Evolutionary conservation across 2,329 filamentous ascomycete species (phyloP).

Genomic region (Cercospora citrullina): DNA sequence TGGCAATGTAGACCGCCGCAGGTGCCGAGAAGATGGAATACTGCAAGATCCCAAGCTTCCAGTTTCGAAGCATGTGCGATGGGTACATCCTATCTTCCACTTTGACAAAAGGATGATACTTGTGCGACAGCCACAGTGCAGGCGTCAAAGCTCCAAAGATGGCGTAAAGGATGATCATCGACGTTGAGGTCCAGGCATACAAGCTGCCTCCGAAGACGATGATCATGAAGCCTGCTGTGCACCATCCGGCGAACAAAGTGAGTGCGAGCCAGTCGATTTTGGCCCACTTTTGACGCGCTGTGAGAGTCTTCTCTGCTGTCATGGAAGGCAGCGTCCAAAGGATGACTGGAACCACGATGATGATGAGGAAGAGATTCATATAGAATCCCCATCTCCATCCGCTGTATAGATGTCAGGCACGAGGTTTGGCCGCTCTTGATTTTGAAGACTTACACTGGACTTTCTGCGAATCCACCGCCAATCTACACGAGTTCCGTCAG

Average conservation of each 20-base stretch:
- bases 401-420: not conserved
- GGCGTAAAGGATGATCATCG: not conserved
- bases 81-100: not conserved
- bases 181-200: not conserved
- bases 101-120: not conserved
- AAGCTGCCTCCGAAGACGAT: not conserved
- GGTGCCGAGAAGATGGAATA: not conserved
- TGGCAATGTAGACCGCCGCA: not conserved
- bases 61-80: not conserved
- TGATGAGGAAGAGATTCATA: not conserved
- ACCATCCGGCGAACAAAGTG: not conserved
- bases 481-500: not conserved
- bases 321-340: not conserved
- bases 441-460: not conserved
- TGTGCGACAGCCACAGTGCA: not conserved
- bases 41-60: not conserved
- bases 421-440: not conserved
- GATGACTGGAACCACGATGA: not conserved
- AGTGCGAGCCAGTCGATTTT: not conserved
- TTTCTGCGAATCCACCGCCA: not conserved
- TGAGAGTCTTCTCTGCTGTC: not conserved
- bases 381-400: not conserved
- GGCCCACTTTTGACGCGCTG: not conserved
- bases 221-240: not conserved
- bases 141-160: not conserved